phyloP scores from a whole-genome alignment of 192 early-diverging fungal species.

The Backusella psychrophila region DNA sequence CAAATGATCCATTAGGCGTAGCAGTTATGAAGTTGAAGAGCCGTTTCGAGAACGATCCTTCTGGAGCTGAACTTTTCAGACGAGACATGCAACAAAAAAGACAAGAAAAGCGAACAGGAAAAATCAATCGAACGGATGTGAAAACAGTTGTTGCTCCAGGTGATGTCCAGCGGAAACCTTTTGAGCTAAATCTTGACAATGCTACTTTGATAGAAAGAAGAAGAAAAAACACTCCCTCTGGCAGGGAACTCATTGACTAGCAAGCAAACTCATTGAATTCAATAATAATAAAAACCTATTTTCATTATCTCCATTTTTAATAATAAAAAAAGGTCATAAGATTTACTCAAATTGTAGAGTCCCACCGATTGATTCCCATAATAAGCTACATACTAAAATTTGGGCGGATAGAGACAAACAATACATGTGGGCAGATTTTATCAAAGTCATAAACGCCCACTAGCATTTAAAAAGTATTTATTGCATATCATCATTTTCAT shows the following conservation, averaged over 20 bases:
- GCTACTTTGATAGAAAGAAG: conserved; percentile 28
- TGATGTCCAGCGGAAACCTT: conserved; percentile 4
- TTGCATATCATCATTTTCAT: too few relatives aligned
- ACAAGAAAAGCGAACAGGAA: background rate
- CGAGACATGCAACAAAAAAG: background rate
- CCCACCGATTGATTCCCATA: background rate
- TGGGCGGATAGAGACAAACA: background rate
- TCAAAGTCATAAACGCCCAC: too few relatives aligned
- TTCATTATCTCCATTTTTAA: background rate
- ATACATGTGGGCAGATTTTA: too few relatives aligned
- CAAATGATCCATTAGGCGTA: background rate
- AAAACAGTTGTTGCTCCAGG: background rate
- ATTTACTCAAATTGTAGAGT: background rate
- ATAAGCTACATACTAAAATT: background rate
- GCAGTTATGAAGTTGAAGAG: background rate
- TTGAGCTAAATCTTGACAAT: conserved; percentile 28
- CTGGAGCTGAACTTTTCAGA: background rate
- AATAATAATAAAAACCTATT: background rate
- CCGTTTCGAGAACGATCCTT: background rate
- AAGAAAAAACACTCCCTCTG: conserved; percentile 6
- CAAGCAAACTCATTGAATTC: background rate
- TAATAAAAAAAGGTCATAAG: background rate
- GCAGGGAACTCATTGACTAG: background rate
- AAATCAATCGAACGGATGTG: background rate
- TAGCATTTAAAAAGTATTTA: too few relatives aligned